Evolutionary conservation across 495 filamentous ascomycete genomes (phyloP).

Genomic region (Penicillium robsamsonii): DNA sequence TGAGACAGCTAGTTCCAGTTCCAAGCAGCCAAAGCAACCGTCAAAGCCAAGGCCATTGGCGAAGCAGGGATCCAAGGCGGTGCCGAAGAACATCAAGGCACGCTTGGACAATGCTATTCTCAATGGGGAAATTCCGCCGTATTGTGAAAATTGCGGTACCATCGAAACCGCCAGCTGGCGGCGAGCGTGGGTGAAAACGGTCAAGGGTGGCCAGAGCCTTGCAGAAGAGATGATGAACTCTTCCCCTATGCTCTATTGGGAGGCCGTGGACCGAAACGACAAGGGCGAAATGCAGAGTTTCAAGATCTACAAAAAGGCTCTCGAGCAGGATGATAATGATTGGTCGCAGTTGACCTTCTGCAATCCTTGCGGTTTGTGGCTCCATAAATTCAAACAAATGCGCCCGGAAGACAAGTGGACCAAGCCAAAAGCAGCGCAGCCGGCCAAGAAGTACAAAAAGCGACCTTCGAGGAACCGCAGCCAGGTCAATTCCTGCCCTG

Average conservation of each 20-base stretch:
- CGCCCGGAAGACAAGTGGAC: slow-evolving; percentile 82
- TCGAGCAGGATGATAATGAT: slow-evolving; percentile 57
- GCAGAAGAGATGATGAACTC: slow-evolving; percentile 66
- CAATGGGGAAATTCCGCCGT: slow-evolving; percentile 74
- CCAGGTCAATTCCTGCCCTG: slow-evolving; percentile 29
- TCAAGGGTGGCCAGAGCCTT: slow-evolving; percentile 58
- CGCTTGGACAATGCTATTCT: slow-evolving; percentile 63
- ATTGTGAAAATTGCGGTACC: slow-evolving; percentile 87
- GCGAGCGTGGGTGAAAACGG: slow-evolving; percentile 74
- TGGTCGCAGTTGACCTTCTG: slow-evolving; percentile 75
- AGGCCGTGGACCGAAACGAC: slow-evolving; percentile 59
- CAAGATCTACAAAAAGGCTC: slow-evolving; percentile 74
- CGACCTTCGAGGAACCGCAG: slow-evolving; percentile 38
- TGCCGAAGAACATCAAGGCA: slow-evolving; percentile 42
- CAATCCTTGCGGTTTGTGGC: slow-evolving; percentile 95
- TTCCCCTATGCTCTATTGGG: slow-evolving; percentile 59
- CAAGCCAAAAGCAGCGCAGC: slow-evolving; percentile 41
- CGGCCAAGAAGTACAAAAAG: slow-evolving; percentile 41
- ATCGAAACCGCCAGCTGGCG: slow-evolving; percentile 96
- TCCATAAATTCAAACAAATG: slow-evolving; percentile 81
- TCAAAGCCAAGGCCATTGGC: slow-evolving; percentile 37
- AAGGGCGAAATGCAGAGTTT: slow-evolving; percentile 59
- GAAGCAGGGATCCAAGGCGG: slow-evolving; percentile 35
- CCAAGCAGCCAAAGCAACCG: background rate
- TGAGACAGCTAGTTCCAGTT: background rate